Evolutionary conservation across 1,139 yeast genomes (phyloP), one percentile per base, ranked within the genome.

Genomic region (Meyerozyma carpophila): DNA sequence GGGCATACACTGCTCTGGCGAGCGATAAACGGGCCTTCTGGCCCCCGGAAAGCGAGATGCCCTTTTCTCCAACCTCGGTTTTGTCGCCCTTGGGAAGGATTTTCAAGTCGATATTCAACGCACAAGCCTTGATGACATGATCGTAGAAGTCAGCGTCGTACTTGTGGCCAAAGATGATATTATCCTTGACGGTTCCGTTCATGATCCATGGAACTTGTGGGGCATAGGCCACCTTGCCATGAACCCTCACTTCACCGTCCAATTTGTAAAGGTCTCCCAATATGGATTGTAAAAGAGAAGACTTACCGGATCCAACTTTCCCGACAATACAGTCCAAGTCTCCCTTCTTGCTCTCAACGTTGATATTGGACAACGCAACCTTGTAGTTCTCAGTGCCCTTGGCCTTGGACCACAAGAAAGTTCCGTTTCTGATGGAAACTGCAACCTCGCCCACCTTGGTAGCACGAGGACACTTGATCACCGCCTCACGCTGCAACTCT

Each of bases 11-110:
- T 24, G 98, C 96, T 63, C 98, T 79, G 2, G 98, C 98, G 49
- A 93, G 75, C 2, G 95, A 82, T 43, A 93, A 70, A 65, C 98
- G 82, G 1, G 98, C 97, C 71, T 91, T 93, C 65, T 93, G 98
- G 40, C 98, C 98, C 47, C 98, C 98, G 41, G 96, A 88, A 46
- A 93, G 73, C 11, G 97, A 88, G 45, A 93, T 89, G 55, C 98
- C 98, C 68, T 91, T 93, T 66, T 93, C 98, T 50, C 98, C 98
- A 42, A 93, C 98, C 56, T 86, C 79, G 2, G 98, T 91, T 44
- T 73, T 70, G 61, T 93, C 98, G 41, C 98, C 97, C 58, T 88
- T 87, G 3, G 95, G 87, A 43, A 93, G 71, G 32, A 84, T 79
- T 25, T 77, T 77, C 52, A 93, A 75, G 66, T 93, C 98, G 40